Conservation (phyloP, 192 early-diverging fungal species). For the Dimargaris cristalligena region DNA sequence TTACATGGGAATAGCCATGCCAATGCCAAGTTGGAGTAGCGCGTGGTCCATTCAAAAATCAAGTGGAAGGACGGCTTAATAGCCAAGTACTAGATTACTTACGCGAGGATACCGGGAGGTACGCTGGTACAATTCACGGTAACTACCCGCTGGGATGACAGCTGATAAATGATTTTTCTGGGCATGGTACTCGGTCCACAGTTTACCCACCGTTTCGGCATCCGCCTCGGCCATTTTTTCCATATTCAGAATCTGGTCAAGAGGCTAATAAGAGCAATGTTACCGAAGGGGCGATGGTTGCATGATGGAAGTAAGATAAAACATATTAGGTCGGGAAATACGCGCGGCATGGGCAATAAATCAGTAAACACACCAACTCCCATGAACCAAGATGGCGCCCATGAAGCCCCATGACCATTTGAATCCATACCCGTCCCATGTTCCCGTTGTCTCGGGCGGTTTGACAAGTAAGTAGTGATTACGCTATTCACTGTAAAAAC, state of each 20-base stretch:
- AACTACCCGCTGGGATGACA: conserved; percentile 40
- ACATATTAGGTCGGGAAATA: background rate
- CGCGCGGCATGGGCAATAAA: conserved; percentile 1
- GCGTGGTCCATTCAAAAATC: background rate
- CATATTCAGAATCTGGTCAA: conserved; percentile 37
- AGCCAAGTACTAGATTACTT: conserved; percentile 2
- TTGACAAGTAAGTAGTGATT: background rate
- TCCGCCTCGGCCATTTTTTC: conserved; percentile 27
- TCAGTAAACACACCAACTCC: conserved; percentile 17
- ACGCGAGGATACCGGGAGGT: conserved; percentile 41
- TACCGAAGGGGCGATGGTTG: no score
- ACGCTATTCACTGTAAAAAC: no score
- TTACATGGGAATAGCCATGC: background rate
- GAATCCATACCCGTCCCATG: background rate
- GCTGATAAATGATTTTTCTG: conserved; percentile 40
- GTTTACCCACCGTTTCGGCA: conserved; percentile 27
- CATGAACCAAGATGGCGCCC: conserved; percentile 3
- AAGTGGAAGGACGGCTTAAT: background rate
- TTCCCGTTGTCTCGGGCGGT: background rate
- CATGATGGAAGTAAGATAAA: background rate
- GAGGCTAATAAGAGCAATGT: conserved; percentile 16
- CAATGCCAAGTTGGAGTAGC: background rate
- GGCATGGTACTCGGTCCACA: conserved; percentile 67
- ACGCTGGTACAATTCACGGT: conserved; percentile 32
- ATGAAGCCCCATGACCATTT: conserved; percentile 15